Percentiles rank a stretch among this genome's conserved stretches.
phyloP scores from a whole-genome alignment of 345 rosid genomes.

The Moricandia moricandioides region DNA sequence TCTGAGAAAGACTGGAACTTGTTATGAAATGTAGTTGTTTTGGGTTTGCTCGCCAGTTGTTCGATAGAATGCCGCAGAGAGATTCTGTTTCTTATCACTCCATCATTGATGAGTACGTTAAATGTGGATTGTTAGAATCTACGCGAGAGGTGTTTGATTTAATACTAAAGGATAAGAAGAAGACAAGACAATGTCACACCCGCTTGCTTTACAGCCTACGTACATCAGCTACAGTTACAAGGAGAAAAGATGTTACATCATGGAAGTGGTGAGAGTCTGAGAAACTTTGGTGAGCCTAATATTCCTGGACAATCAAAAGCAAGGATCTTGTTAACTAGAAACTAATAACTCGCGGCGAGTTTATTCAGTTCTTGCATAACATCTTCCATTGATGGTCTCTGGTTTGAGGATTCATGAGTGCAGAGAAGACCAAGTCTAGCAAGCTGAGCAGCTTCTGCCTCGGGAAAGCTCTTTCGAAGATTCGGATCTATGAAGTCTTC shows the following conservation, averaged over 20 bases:
- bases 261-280: background rate
- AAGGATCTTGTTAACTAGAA: background rate
- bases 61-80: conserved; percentile 38
- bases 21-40: conserved; percentile 37
- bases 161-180: conserved; percentile 41
- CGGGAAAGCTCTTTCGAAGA: conserved; percentile 56
- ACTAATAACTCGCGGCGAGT: conserved; percentile 35
- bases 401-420: conserved; percentile 65
- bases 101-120: conserved; percentile 49
- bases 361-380: conserved; percentile 62
- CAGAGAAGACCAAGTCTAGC: conserved; percentile 63
- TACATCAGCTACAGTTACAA: conserved; percentile 35
- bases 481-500: conserved; percentile 66
- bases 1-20: conserved; percentile 36
- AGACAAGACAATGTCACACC: conserved; percentile 28
- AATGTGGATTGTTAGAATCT: conserved; percentile 44
- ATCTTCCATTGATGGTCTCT: conserved; percentile 68
- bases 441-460: conserved; percentile 58
- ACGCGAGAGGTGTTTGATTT: conserved; percentile 48
- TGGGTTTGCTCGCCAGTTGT: conserved; percentile 37
- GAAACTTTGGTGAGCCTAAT: background rate
- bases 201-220: conserved; percentile 31
- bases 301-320: too few species aligned
- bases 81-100: conserved; percentile 48
- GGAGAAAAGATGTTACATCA: background rate